Percentiles rank a stretch among this genome's conserved stretches.
These are phyloP conservation scores for Stylonectria norvegica DNA, from an alignment of 2,329 filamentous ascomycete genomes.

Conservation along the genomic window DNA sequence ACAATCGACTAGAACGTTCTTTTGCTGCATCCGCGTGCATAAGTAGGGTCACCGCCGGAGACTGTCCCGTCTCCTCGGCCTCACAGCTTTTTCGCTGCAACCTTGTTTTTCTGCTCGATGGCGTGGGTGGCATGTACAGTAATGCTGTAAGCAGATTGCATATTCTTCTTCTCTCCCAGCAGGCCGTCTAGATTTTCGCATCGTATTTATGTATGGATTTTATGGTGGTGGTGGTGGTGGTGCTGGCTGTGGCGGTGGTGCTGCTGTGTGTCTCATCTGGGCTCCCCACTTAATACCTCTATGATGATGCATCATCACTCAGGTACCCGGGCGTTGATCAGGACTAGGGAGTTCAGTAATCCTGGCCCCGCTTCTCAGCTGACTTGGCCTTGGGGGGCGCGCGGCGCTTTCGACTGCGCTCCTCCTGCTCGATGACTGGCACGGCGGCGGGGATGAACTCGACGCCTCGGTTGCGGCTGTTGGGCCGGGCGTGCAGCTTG, in stretches of 20 bases:
- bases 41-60: no score
- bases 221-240: no score
- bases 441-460: constrained; percentile 40
- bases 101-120: no score
- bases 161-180: no score
- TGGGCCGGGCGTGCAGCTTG: constrained; percentile 39
- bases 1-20: no score
- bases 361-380: constrained; percentile 29
- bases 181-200: no score
- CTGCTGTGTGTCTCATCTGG: constrained; percentile 22
- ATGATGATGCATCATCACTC: background rate
- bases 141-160: no score
- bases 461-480: constrained; percentile 38
- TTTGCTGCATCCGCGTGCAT: no score
- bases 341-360: constrained; percentile 24
- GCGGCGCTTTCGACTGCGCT: constrained; percentile 38
- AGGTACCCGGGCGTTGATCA: constrained; percentile 19
- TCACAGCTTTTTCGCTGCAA: no score
- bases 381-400: constrained; percentile 38
- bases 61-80: no score
- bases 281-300: constrained; percentile 4
- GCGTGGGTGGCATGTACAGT: no score
- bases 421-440: constrained; percentile 39
- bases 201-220: constrained; percentile 10
- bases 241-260: no score